Base-by-base conservation (phyloP, 495 filamentous ascomycete species). In the Saxispiralis lemnorum region DNA sequence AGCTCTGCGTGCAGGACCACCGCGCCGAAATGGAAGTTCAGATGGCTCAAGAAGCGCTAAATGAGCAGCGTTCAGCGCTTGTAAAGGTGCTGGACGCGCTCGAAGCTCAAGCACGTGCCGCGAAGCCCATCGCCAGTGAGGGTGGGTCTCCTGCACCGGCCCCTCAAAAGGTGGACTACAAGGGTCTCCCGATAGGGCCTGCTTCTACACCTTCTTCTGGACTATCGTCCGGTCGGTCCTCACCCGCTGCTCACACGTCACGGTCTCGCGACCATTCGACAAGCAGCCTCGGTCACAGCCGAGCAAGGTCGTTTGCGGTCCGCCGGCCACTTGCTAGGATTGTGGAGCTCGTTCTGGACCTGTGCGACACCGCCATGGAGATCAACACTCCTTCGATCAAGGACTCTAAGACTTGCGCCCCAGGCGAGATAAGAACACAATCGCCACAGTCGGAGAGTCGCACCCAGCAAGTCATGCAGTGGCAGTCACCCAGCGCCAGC, bases 11-110 rank as follows among this genome's bases (percentile, higher is more conserved):
- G 41, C 84, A 95, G 58, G 89, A 97, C 57, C 89, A 97, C 59
- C 76, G 80, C 36, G 88, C 92, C 1, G 89, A 97, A 59, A 88
- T 93, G 79, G 88, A 95, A 45, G 87, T 97, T 10, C 87, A 95
- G 54, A 73, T 95, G 60, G 77, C 84, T 21, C 89, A 97, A 56
- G 89, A 97, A 54, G 81, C 73, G 49, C 68, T 97, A 33, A 79
- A 75, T n/a, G 87, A 96, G 57, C 89, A 96, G 59, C 80, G 89
- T 5, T 84, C 88, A 59, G 70, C 80, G n/a, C 93, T 97, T 56
- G 92, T 96, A 54, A 93, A 79, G 58, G 82, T 96, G 16, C 67
- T 97, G 16, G 92, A 97, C 60, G 83, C 81, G 24, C 66, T 96
- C 16, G 89, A 97, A 59, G 75, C 83, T 28, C 76, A 84, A 37